Conservation (phyloP, 768 basidiomycete species). For the Tephrocybe sp. region DNA sequence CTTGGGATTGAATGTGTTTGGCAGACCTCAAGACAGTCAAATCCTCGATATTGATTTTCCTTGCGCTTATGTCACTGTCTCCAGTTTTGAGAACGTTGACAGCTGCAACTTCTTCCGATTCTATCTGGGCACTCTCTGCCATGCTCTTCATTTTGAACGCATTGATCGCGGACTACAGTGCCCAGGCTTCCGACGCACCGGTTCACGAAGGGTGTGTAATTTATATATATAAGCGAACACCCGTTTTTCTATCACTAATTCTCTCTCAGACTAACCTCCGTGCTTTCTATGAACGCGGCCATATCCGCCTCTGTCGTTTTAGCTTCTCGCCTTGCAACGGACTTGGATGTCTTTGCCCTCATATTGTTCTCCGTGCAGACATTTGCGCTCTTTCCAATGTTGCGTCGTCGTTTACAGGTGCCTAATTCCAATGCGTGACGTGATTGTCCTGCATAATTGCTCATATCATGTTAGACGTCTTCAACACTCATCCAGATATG, state of each 20-base stretch:
- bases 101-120: slow-evolving; percentile 93
- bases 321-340: slow-evolving; percentile 83
- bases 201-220: slow-evolving; percentile 57
- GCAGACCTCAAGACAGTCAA: slow-evolving; percentile 73
- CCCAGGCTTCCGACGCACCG: slow-evolving; percentile 40
- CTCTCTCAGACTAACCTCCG: slow-evolving; percentile 65
- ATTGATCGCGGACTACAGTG: slow-evolving; percentile 81
- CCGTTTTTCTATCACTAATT: slow-evolving; percentile 13
- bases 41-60: slow-evolving; percentile 83
- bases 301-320: slow-evolving; percentile 92
- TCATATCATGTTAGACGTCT: slow-evolving; percentile 39
- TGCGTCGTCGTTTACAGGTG: slow-evolving; percentile 75
- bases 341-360: slow-evolving; percentile 86
- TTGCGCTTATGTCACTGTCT: slow-evolving; percentile 85
- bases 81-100: slow-evolving; percentile 92
- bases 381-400: slow-evolving; percentile 82
- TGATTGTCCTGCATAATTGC: slow-evolving; percentile 2
- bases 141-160: slow-evolving; percentile 80
- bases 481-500: slow-evolving; percentile 44
- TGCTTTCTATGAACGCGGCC: slow-evolving; percentile 88
- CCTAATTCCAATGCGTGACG: slow-evolving; percentile 21
- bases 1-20: neutral
- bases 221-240: slow-evolving; percentile 23
- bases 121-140: slow-evolving; percentile 94
- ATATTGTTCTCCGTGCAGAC: slow-evolving; percentile 80